A percentile compares a stretch with the other conserved stretches of the same genome.
phyloP scores from a whole-genome alignment of 176 grass and related monocot genomes.

The Eleusine coracana region DNA sequence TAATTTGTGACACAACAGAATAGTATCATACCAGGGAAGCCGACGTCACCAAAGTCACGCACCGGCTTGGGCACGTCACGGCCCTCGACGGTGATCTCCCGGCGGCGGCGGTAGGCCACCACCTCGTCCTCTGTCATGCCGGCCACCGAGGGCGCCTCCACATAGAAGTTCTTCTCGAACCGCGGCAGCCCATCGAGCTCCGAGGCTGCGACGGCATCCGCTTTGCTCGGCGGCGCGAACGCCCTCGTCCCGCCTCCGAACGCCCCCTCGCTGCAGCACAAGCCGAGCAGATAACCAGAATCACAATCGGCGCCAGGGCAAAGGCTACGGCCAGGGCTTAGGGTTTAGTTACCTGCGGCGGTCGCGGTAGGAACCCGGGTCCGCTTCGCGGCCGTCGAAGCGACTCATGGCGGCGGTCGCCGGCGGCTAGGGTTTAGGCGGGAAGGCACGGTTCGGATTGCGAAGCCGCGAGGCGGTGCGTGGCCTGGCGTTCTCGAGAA shows the following conservation, averaged over 20 bases:
- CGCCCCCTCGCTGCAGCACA: constrained; percentile 61
- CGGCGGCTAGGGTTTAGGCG: constrained; percentile 41
- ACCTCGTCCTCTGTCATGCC: constrained; percentile 78
- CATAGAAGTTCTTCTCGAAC: constrained; percentile 98
- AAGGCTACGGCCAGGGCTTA: background rate
- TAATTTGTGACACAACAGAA: constrained; percentile 1
- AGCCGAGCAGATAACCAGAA: background rate
- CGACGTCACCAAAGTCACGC: constrained; percentile 65
- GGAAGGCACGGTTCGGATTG: background rate
- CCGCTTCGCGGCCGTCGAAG: constrained; percentile 79
- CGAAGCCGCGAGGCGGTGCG: background rate
- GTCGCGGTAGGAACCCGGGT: constrained; percentile 85
- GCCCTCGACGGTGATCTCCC: constrained; percentile 86
- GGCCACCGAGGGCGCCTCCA: constrained; percentile 72
- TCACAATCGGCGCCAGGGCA: background rate
- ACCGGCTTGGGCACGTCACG: constrained; percentile 87
- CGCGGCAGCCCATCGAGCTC: constrained; percentile 83
- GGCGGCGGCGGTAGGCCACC: constrained; percentile 72
- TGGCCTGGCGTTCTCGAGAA: background rate
- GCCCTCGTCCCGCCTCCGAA: constrained; percentile 65
- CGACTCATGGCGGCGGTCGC: constrained; percentile 68
- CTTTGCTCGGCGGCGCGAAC: constrained; percentile 58
- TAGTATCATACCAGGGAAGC: constrained; percentile 69
- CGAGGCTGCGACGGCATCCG: constrained; percentile 46
- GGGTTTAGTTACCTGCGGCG: constrained; percentile 57